Percentiles rank a stretch among this genome's conserved stretches.
Evolutionary conservation across 2,329 filamentous ascomycete genomes (phyloP).

Genomic region (Torrubiella hemipterigena): DNA sequence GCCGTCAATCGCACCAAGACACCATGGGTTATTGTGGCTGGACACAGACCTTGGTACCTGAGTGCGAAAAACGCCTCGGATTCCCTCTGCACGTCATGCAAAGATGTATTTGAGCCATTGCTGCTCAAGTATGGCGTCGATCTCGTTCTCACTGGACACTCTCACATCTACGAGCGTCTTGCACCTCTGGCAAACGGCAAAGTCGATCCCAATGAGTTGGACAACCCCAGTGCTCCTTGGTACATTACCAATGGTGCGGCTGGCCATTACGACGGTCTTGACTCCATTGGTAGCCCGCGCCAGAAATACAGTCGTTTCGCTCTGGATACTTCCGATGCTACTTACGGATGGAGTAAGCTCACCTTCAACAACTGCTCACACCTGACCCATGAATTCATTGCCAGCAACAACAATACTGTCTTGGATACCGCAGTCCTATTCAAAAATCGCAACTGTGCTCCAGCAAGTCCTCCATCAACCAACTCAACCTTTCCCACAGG

Average conservation of each 20-base stretch:
- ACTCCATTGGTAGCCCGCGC: constrained; percentile 4
- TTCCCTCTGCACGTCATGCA: constrained; percentile 2
- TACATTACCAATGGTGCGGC: constrained; percentile 17
- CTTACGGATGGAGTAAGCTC: constrained; percentile 23
- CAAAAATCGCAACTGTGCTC: no score
- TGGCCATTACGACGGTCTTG: constrained; percentile 17
- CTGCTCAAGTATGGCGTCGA: constrained; percentile 3
- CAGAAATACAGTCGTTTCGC: constrained; percentile 12
- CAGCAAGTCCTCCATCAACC: no score
- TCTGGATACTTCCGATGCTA: constrained; percentile 15
- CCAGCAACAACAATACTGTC: constrained; percentile 16
- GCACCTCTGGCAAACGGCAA: neutral
- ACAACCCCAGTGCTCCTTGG: constrained; percentile 8
- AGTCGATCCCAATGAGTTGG: neutral
- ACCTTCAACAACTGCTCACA: constrained; percentile 27
- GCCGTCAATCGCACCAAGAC: constrained; percentile 3
- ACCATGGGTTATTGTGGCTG: constrained; percentile 4
- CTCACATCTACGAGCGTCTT: constrained; percentile 3
- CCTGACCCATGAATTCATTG: constrained; percentile 23
- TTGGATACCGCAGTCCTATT: constrained; percentile 18
- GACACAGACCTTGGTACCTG: constrained; percentile 4
- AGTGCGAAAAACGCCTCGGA: neutral
- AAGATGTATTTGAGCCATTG: constrained; percentile 4
- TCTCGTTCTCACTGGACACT: constrained; percentile 2
- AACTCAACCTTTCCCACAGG: no score